Evolutionary conservation across 768 basidiomycete species (phyloP).

Genomic region (Boletus sp.): DNA sequence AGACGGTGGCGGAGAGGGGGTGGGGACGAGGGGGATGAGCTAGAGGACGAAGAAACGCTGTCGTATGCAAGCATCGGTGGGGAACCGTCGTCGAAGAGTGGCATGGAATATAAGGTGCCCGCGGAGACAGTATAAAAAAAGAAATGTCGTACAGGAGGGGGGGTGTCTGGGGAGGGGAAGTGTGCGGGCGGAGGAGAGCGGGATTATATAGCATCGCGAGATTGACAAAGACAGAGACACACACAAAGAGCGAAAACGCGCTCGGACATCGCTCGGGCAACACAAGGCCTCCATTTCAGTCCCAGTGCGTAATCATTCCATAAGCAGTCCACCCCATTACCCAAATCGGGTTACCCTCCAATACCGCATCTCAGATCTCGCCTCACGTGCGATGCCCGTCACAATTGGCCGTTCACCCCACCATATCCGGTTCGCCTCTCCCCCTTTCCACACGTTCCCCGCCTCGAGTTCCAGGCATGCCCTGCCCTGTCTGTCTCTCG

Average conservation of each 20-base stretch:
- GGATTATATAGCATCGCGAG: conserved; percentile 30
- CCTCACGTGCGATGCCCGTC: conserved; percentile 25
- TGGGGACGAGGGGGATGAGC: conserved; percentile 14
- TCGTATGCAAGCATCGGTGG: conserved; percentile 21
- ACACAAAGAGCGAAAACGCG: conserved; percentile 30
- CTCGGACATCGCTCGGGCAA: conserved; percentile 25
- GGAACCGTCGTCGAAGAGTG: conserved; percentile 4
- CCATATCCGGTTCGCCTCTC: conserved; percentile 12
- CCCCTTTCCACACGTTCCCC: conserved; percentile 27
- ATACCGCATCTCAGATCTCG: conserved; percentile 30
- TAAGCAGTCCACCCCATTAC: conserved; percentile 18
- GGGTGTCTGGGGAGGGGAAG: background rate
- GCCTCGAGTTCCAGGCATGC: conserved; percentile 32
- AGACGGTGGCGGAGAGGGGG: conserved; percentile 25
- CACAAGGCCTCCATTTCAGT: conserved; percentile 23
- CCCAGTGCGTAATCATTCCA: conserved; percentile 31
- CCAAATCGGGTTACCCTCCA: conserved; percentile 15
- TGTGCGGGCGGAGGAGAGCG: conserved; percentile 19
- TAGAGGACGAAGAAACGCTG: conserved; percentile 18
- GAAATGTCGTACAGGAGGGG: no score
- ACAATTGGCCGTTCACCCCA: conserved; percentile 1
- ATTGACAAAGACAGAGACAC: conserved; percentile 29
- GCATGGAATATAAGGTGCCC: background rate
- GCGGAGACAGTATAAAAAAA: no score
- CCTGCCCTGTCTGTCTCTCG: conserved; percentile 8